These are phyloP conservation scores for Neoconidiobolus thromboides DNA, from an alignment of 371 early-diverging fungal species.

Conservation along the genomic window DNA sequence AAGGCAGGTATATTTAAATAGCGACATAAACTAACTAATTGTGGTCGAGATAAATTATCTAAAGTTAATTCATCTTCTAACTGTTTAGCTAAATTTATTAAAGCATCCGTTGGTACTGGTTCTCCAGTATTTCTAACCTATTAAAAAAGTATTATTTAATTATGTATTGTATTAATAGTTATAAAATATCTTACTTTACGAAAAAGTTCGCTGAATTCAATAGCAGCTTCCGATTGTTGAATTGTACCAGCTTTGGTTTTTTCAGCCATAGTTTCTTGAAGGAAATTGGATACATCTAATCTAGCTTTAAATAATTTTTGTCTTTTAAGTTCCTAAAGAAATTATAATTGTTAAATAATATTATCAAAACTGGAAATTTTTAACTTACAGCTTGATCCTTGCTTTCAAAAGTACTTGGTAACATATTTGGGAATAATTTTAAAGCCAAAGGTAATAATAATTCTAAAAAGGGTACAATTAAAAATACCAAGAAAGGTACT, in stretches of 20 bases:
- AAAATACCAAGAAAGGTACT: slow-evolving; percentile 80
- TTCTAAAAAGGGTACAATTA: slow-evolving; percentile 90
- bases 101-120: slow-evolving; percentile 59
- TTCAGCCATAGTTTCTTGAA: slow-evolving; percentile 89
- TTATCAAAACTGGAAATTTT: slow-evolving; percentile 10
- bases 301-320: slow-evolving; percentile 70
- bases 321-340: slow-evolving; percentile 66
- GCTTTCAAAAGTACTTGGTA: slow-evolving; percentile 89
- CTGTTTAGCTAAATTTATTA: slow-evolving; percentile 62
- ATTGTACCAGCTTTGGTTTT: slow-evolving; percentile 40
- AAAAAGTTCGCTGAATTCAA: slow-evolving; percentile 66
- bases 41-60: slow-evolving; percentile 82
- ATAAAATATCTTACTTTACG: slow-evolving; percentile 29
- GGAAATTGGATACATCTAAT: slow-evolving; percentile 82
- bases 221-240: slow-evolving; percentile 28
- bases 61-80: slow-evolving; percentile 85
- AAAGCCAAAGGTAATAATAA: slow-evolving; percentile 77
- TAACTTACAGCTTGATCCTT: slow-evolving; percentile 45
- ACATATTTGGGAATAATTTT: slow-evolving; percentile 90
- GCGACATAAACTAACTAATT: slow-evolving; percentile 81
- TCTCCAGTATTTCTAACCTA: slow-evolving; percentile 75
- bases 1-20: slow-evolving; percentile 88
- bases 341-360: background rate
- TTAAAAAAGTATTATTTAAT: background rate
- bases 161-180: background rate